Base-by-base conservation (phyloP, 1,139 yeast genomes). In the Yamadazyma atmosphaerica region DNA sequence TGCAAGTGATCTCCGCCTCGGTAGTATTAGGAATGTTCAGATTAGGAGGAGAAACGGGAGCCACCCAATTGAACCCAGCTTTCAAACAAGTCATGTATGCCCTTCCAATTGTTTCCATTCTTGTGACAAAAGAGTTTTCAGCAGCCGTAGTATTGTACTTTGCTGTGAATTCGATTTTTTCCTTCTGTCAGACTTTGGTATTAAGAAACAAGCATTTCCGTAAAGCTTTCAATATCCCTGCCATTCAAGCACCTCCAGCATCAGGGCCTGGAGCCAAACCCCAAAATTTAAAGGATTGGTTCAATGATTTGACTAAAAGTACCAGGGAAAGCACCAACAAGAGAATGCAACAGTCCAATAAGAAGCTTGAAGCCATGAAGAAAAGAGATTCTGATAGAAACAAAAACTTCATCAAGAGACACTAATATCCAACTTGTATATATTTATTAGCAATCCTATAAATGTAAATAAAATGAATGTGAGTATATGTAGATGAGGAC, bases 1-100 rank as follows among this genome's bases (percentile, higher is more conserved):
- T 92, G 45, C 98, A 90, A 56, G 65, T 84, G 36, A 66, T 88
- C 36, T 83, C 98, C 12, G 96, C 96, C n/a, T 75, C 80, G 13
- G 74, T 86, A 18, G 85, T 89, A 44, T 77, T 87, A 37, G 72
- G 77, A 2, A 82, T 92, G 58, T 78, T 92, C 58, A 78, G 83
- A 63, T 65, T 82, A 29, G 98, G 98, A 44, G 97, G 97, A 49
- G 98, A 92, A 61, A 85, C 95, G 14, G 97, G 96, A 40, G 80
- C 78, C 42, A 58, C 60, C 28, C 80, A 77, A 48, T 75, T 87
- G 63, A 72, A 83, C 41, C 87, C 90, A 2, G 75, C 74, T 26
- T 77, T 88, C 80, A 80, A 79, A 65, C 84, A 82, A 55, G 63
- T 85, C 22, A 77, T 90, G 69, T 81, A 86, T 35, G 71, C 74